A percentile compares a stretch with the other conserved stretches of the same genome.
Evolutionary conservation across 2,329 filamentous ascomycete genomes (phyloP).

Genomic region (Grosmannia huntii): DNA sequence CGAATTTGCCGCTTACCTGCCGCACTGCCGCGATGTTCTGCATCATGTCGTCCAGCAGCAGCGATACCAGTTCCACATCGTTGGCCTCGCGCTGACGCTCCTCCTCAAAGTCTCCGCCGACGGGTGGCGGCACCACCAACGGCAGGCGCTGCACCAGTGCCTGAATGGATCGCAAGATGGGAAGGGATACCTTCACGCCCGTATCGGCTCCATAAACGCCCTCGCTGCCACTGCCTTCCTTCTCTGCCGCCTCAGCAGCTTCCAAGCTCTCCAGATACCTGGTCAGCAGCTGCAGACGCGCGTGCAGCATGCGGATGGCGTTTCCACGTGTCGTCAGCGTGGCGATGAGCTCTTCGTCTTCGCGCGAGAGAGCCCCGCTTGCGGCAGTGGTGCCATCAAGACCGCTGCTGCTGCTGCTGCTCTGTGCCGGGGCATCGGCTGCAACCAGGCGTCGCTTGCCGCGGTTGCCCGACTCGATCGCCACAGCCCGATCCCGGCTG

Average conservation of each 20-base stretch:
- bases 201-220: constrained; percentile 11
- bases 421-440: constrained; percentile 10
- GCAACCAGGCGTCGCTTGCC: constrained; percentile 29
- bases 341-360: constrained; percentile 49
- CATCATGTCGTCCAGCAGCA: constrained; percentile 60
- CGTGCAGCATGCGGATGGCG: constrained; percentile 84
- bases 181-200: constrained; percentile 39
- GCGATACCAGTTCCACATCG: constrained; percentile 65
- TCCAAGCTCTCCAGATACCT: constrained; percentile 60
- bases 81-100: constrained; percentile 70
- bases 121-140: constrained; percentile 61
- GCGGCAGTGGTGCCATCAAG: not conserved
- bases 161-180: constrained; percentile 77
- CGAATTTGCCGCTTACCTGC: constrained; percentile 64
- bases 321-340: constrained; percentile 77
- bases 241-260: constrained; percentile 21
- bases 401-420: constrained; percentile 5
- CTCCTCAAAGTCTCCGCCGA: constrained; percentile 45
- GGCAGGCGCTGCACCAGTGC: constrained; percentile 73
- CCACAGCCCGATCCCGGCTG: constrained; percentile 11
- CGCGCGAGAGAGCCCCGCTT: constrained; percentile 37
- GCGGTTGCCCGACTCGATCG: constrained; percentile 11
- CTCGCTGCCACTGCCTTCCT: not conserved
- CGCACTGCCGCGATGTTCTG: constrained; percentile 58
- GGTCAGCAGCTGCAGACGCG: constrained; percentile 57